These are phyloP conservation scores for Colletotrichum gigasporum DNA, from an alignment of 2,329 filamentous ascomycete genomes.

Conservation along the genomic window DNA sequence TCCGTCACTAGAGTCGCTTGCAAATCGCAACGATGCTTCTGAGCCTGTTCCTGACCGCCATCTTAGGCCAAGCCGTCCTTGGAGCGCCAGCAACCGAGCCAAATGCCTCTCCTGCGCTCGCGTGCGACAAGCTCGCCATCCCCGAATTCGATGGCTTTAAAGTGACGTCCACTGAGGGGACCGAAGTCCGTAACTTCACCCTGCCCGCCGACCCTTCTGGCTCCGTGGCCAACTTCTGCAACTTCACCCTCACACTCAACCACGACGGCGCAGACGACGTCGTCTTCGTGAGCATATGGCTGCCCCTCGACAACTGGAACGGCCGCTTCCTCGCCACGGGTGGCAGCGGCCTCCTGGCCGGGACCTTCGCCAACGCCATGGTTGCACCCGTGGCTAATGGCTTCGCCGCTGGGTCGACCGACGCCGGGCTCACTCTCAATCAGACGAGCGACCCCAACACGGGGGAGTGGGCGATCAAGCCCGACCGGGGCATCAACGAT, in stretches of 20 bases:
- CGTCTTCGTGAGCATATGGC: slow-evolving; percentile 32
- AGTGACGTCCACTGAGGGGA: neutral
- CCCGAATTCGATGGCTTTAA: neutral
- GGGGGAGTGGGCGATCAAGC: neutral
- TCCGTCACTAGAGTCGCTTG: too few relatives aligned
- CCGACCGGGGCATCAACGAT: slow-evolving; percentile 35
- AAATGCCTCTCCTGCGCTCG: neutral
- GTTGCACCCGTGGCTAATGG: slow-evolving; percentile 42
- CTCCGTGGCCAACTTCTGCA: slow-evolving; percentile 24
- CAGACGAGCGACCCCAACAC: slow-evolving; percentile 27
- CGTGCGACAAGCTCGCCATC: neutral
- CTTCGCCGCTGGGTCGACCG: slow-evolving; percentile 36
- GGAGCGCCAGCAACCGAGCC: neutral
- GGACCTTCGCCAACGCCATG: slow-evolving; percentile 47
- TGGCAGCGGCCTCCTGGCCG: slow-evolving; percentile 37
- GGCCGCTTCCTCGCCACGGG: slow-evolving; percentile 32
- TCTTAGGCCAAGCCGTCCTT: neutral
- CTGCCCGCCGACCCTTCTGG: neutral
- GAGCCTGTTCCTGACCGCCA: neutral
- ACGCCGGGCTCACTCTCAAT: slow-evolving; percentile 35
- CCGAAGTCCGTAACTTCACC: neutral
- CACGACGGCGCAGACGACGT: slow-evolving; percentile 29
- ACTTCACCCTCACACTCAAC: slow-evolving; percentile 30
- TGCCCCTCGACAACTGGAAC: slow-evolving; percentile 36
- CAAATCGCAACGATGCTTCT: neutral